Percentiles rank a stretch among this genome's conserved stretches.
phyloP scores from a whole-genome alignment of 2,329 filamentous ascomycete species.

The Talaromyces sp. region DNA sequence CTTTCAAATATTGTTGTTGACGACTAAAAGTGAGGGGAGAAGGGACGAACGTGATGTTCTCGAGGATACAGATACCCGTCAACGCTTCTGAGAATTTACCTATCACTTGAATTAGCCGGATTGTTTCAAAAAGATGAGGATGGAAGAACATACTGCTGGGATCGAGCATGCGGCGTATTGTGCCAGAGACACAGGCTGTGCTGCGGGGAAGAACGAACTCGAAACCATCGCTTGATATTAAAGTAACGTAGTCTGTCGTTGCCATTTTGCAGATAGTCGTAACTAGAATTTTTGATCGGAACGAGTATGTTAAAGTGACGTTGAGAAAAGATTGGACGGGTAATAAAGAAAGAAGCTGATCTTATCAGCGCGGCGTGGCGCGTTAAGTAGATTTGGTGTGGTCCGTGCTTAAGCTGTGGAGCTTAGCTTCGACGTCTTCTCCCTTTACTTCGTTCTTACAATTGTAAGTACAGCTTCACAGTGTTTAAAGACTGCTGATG shows the following conservation, averaged over 20 bases:
- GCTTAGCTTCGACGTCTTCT: background rate
- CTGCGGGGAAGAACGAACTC: constrained; percentile 62
- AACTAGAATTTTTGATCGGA: background rate
- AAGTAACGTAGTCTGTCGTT: constrained; percentile 54
- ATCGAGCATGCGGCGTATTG: constrained; percentile 63
- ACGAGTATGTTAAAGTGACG: background rate
- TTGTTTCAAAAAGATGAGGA: background rate
- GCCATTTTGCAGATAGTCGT: background rate
- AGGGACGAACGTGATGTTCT: constrained; percentile 55
- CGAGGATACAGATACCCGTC: constrained; percentile 56
- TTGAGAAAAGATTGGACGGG: constrained; percentile 9
- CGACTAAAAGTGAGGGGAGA: background rate
- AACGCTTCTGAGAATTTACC: constrained; percentile 60
- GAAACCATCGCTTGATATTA: constrained; percentile 62
- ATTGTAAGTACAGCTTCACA: too few species aligned
- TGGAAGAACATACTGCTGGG: constrained; percentile 51
- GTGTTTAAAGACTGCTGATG: background rate
- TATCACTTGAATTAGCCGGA: constrained; percentile 27
- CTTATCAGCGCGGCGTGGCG: background rate
- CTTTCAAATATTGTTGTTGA: background rate
- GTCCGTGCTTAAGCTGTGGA: constrained; percentile 29
- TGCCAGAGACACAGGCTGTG: constrained; percentile 58
- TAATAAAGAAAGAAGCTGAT: background rate
- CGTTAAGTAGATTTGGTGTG: constrained; percentile 17
- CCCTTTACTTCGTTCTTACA: too few species aligned